Base-by-base conservation (phyloP, 2,329 filamentous ascomycete genomes). In the Penicillium oxalicum region DNA sequence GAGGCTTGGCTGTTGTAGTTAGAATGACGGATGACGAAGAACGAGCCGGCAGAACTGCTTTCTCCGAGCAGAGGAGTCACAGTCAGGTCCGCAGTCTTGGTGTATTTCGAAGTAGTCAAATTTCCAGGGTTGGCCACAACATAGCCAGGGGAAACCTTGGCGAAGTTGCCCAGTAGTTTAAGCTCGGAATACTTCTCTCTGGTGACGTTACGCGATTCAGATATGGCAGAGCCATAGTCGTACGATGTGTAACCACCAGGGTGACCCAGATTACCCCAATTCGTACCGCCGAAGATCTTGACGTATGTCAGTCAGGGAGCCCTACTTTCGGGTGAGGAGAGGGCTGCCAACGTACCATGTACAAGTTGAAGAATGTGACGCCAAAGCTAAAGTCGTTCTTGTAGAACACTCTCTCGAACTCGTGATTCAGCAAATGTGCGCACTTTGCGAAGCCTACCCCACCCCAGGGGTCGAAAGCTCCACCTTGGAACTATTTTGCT, bases 111-210 rank as follows among this genome's bases (percentile, higher is more conserved):
- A 5, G 60, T 66, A 6, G 61, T 65, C 29, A 61, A 36, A 56
- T 74, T 71, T 9, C 77, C 76, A 1, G 82, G 77, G 0, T 71
- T 74, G 0, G 82, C 78, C 2, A 78, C 78, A 13, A 89, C 69
- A 58, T 88, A 91, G 0, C 78, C 80, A 0, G 86, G 84, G 0
- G 85, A 87, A 0, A 82, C 84, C 57, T 84, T 84, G 45, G 88
- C 66, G 66, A 91, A 91, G 57, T 88, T 86, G 26, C 80, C 86
- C 53, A 88, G 73, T 1, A 91, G 77, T 61, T 91, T 93, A 26
- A 87, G 73, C 64, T 93, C 87, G 37, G 82, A 84, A 64, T 89
- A 91, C 64, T 91, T 91, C 62, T 90, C 86, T 2, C 86, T 78
- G 27, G 76, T 70, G 3, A 91, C 72, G 1, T 77, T 77, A 25